Conservation (phyloP, 352 stramenopile genomes). For the Pythium pyrilobum region DNA sequence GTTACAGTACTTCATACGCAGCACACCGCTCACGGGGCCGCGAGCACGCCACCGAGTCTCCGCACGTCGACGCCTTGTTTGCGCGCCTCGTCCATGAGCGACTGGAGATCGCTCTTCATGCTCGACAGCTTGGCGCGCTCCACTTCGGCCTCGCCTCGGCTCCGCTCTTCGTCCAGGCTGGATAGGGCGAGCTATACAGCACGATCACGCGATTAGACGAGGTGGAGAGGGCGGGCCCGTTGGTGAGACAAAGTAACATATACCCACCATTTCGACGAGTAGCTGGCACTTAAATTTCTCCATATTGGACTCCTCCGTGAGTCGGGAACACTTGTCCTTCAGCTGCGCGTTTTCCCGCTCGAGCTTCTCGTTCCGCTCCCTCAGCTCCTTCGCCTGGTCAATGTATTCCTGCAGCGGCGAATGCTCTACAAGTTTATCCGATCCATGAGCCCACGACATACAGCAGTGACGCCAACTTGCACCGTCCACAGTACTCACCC, state of each 20-base stretch:
- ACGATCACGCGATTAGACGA: no score
- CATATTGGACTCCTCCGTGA: constrained; percentile 82
- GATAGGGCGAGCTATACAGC: constrained; percentile 57
- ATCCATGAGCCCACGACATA: no score
- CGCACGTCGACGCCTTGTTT: constrained; percentile 61
- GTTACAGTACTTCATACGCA: no score
- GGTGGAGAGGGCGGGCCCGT: no score
- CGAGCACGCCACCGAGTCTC: constrained; percentile 37
- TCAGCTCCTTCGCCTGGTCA: constrained; percentile 27
- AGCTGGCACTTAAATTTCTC: constrained; percentile 87
- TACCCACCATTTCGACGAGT: constrained; percentile 71
- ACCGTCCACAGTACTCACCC: no score
- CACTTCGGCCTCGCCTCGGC: constrained; percentile 45
- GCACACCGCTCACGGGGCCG: constrained; percentile 3
- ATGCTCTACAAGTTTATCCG: constrained; percentile 47
- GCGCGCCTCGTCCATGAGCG: constrained; percentile 65
- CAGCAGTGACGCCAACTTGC: not conserved
- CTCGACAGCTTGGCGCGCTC: constrained; percentile 54
- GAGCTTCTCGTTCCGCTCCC: constrained; percentile 37
- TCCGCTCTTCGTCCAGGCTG: constrained; percentile 79
- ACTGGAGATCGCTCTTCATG: constrained; percentile 56
- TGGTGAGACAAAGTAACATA: not conserved
- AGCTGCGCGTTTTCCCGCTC: constrained; percentile 62
- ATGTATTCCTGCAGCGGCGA: constrained; percentile 40
- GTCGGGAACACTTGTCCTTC: constrained; percentile 43